phyloP scores from a whole-genome alignment of 345 rosid genomes.

The Bretschneidera sinensis region DNA sequence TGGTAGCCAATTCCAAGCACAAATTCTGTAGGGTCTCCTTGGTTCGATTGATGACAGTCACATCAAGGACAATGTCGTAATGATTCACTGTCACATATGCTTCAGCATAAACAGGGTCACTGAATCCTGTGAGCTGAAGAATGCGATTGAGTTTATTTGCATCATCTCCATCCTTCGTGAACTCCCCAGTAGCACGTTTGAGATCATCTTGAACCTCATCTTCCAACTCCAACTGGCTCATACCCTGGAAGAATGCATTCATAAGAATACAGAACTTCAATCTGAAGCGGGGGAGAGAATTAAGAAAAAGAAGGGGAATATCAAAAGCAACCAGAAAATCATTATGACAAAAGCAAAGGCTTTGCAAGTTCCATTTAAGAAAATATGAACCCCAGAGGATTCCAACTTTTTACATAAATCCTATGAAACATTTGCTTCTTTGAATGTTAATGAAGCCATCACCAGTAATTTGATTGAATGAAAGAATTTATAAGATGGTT shows the following conservation, averaged over 20 bases:
- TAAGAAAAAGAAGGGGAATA: neutral
- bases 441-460: neutral
- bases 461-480: neutral
- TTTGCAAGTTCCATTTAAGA: neutral
- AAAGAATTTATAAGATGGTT: too few species aligned
- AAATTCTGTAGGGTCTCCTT: slow-evolving; percentile 78
- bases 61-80: slow-evolving; percentile 80
- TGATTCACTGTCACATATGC: slow-evolving; percentile 81
- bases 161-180: slow-evolving; percentile 69
- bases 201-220: slow-evolving; percentile 84
- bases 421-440: neutral
- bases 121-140: slow-evolving; percentile 81
- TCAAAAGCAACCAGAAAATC: neutral
- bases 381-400: neutral
- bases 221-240: slow-evolving; percentile 88
- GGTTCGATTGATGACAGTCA: slow-evolving; percentile 72
- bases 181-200: slow-evolving; percentile 85
- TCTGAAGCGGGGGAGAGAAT: neutral
- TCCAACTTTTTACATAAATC: neutral
- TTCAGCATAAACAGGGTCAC: slow-evolving; percentile 86
- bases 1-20: slow-evolving; percentile 78
- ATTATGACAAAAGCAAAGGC: neutral
- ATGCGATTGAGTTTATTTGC: slow-evolving; percentile 79
- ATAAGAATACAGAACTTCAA: neutral
- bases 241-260: slow-evolving; percentile 38